These are phyloP conservation scores for Dothistroma pini DNA, from an alignment of 2,329 filamentous ascomycete species.

Conservation along the genomic window DNA sequence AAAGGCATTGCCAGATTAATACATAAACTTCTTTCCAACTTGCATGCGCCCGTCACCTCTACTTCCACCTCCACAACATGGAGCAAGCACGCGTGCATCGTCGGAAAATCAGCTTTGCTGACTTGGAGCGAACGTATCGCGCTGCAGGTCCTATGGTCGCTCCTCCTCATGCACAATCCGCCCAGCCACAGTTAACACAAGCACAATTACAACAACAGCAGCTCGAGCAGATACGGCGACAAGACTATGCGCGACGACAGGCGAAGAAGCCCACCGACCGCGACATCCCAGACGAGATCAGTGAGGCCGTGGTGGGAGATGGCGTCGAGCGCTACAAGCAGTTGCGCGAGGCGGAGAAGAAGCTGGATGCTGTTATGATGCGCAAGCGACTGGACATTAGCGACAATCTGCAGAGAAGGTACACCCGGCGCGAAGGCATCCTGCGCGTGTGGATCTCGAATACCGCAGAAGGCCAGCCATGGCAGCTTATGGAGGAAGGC, in stretches of 20 bases:
- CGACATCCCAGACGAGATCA: slow-evolving; percentile 77
- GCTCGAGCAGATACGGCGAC: slow-evolving; percentile 39
- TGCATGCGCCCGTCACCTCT: background rate
- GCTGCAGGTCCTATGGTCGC: slow-evolving; percentile 44
- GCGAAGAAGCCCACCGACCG: slow-evolving; percentile 91
- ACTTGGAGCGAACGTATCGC: slow-evolving; percentile 46
- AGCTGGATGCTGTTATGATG: slow-evolving; percentile 87
- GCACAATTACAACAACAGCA: slow-evolving; percentile 47
- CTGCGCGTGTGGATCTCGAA: slow-evolving; percentile 94
- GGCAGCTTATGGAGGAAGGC: slow-evolving; percentile 63
- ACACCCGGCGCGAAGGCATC: slow-evolving; percentile 58
- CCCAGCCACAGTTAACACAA: slow-evolving; percentile 47
- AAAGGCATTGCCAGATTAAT: no score
- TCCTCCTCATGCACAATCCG: slow-evolving; percentile 26
- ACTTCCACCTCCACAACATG: slow-evolving; percentile 14
- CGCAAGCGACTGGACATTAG: slow-evolving; percentile 89
- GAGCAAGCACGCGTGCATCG: slow-evolving; percentile 25
- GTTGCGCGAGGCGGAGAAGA: slow-evolving; percentile 80
- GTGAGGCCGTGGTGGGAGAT: slow-evolving; percentile 79
- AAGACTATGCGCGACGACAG: slow-evolving; percentile 66
- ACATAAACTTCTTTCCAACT: no score
- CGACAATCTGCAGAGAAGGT: slow-evolving; percentile 68
- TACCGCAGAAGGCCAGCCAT: slow-evolving; percentile 88
- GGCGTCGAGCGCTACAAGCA: slow-evolving; percentile 77
- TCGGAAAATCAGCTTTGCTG: slow-evolving; percentile 47